Conservation (phyloP, 306 rosid genomes). For the Cucumis melo region DNA sequence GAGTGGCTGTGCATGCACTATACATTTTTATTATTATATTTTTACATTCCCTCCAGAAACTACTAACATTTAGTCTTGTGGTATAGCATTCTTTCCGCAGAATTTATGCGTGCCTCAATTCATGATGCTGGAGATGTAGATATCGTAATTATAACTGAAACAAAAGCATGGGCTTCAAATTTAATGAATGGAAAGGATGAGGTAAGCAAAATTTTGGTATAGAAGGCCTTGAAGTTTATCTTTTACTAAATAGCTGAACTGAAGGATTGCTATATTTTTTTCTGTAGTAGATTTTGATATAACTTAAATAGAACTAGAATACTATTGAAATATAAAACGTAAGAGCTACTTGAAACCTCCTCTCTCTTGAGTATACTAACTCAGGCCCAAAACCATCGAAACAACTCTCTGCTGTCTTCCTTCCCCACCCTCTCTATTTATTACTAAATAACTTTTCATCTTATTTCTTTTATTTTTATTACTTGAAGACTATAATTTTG, state of each 20-base stretch:
- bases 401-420: background rate
- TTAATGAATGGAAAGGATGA: conserved; percentile 58
- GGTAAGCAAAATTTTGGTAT: conserved; percentile 35
- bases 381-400: background rate
- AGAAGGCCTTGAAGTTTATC: background rate
- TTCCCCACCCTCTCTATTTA: background rate
- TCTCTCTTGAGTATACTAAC: background rate
- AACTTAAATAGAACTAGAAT: background rate
- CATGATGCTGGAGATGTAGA: conserved; percentile 71
- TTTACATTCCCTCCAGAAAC: background rate
- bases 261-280: background rate
- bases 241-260: background rate
- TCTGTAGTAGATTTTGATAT: background rate
- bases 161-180: conserved; percentile 64
- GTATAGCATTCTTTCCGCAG: conserved; percentile 97
- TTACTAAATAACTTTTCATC: background rate
- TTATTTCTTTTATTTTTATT: background rate
- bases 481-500: background rate
- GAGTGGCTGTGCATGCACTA: background rate
- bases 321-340: background rate
- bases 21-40: background rate
- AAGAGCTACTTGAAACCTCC: background rate
- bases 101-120: conserved; percentile 71
- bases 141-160: conserved; percentile 49
- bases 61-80: conserved; percentile 36